Evolutionary conservation across 1,284 basidiomycete species (phyloP).

Genomic region (Ceratobasidium sp.): DNA sequence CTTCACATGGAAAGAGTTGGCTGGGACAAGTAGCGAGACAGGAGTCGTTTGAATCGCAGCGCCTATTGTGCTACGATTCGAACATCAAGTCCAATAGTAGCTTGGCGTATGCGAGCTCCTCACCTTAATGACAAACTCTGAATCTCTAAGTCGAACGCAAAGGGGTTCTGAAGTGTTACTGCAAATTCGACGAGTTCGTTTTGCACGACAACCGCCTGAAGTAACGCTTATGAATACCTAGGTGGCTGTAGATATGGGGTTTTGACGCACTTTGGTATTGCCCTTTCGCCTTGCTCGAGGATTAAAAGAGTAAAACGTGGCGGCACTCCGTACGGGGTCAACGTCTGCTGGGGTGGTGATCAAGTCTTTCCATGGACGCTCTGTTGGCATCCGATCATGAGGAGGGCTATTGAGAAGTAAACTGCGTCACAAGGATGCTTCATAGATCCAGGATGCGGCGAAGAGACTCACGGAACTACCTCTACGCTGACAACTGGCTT

Average conservation of each 20-base stretch:
- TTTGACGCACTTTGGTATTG: slow-evolving; percentile 68
- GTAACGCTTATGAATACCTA: slow-evolving; percentile 57
- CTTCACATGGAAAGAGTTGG: slow-evolving; percentile 80
- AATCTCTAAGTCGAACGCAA: slow-evolving; percentile 89
- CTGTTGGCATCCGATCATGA: slow-evolving; percentile 75
- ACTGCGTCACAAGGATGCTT: background rate
- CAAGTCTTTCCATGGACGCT: slow-evolving; percentile 66
- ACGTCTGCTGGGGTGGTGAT: slow-evolving; percentile 41
- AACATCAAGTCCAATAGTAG: slow-evolving; percentile 35
- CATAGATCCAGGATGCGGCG: slow-evolving; percentile 31
- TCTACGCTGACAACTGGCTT: slow-evolving; percentile 83
- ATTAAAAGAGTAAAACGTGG: slow-evolving; percentile 41
- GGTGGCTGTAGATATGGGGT: slow-evolving; percentile 14
- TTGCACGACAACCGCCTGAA: slow-evolving; percentile 78
- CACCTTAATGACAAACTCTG: slow-evolving; percentile 85
- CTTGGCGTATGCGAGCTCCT: slow-evolving; percentile 47
- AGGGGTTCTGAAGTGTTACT: slow-evolving; percentile 90
- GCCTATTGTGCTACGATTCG: slow-evolving; percentile 77
- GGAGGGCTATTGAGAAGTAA: slow-evolving; percentile 56
- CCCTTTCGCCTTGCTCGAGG: slow-evolving; percentile 57
- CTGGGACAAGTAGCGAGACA: slow-evolving; percentile 72
- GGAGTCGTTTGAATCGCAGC: slow-evolving; percentile 77
- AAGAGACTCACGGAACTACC: slow-evolving; percentile 71
- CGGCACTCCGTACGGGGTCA: slow-evolving; percentile 52
- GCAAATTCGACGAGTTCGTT: slow-evolving; percentile 86